Percentiles rank a stretch among this genome's conserved stretches.
Conservation (phyloP, 345 rosid genomes). For the Salix suchowensis region DNA sequence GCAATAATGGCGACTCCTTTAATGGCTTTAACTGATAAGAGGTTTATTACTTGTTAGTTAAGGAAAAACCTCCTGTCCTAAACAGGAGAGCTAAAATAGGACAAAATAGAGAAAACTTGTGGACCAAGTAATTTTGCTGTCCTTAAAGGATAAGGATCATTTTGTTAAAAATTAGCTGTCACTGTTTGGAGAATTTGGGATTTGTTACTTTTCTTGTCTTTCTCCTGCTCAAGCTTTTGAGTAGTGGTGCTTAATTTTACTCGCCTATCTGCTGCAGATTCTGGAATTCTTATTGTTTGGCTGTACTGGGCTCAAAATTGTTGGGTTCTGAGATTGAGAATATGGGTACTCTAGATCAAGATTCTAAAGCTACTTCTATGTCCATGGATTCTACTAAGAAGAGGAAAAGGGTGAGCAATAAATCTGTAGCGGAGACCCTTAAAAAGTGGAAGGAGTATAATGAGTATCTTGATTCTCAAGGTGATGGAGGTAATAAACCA, state of each 20-base stretch:
- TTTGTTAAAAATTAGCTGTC: neutral
- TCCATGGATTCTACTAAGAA: constrained; percentile 37
- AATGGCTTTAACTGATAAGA: neutral
- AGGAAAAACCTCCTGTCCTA: neutral
- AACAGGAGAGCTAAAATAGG: neutral
- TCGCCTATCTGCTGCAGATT: neutral
- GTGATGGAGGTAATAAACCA: constrained; percentile 13
- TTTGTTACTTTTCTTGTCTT: neutral
- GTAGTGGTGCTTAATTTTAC: neutral
- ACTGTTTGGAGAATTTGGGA: neutral
- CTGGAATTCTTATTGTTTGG: neutral
- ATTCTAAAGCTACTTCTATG: constrained; percentile 14
- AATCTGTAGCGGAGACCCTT: constrained; percentile 48
- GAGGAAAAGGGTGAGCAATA: constrained; percentile 46
- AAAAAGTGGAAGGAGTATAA: constrained; percentile 62
- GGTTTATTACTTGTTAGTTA: neutral
- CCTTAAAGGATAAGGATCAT: neutral
- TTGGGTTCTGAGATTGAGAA: neutral
- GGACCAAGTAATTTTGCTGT: neutral
- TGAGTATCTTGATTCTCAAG: constrained; percentile 25
- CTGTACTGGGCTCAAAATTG: neutral
- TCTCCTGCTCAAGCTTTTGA: neutral
- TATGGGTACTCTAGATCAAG: constrained; percentile 29
- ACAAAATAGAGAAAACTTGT: neutral
- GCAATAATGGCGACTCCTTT: neutral